phyloP scores from a whole-genome alignment of 192 early-diverging fungal species.

The Gonapodya prolifera region DNA sequence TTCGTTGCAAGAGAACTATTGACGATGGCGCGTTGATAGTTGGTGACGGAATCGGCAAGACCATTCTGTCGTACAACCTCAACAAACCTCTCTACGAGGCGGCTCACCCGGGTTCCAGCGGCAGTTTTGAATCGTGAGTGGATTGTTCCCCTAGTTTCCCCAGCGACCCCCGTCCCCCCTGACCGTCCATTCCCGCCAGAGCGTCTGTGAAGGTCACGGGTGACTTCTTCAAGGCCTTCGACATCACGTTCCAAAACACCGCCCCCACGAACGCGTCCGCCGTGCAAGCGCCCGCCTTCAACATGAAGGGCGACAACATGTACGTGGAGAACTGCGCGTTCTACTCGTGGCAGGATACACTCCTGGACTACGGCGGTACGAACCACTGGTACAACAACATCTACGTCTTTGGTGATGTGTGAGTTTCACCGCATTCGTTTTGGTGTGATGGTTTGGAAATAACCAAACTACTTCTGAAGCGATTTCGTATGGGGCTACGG shows the following conservation, averaged over 20 bases:
- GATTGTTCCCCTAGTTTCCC: no score
- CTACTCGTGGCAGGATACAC: neutral
- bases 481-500: neutral
- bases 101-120: neutral
- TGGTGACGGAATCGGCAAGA: neutral
- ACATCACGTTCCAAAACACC: slow-evolving; percentile 9
- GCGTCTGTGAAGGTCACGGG: slow-evolving; percentile 4
- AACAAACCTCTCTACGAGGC: slow-evolving; percentile 6
- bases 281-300: neutral
- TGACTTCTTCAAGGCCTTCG: slow-evolving; percentile 8
- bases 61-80: neutral
- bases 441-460: no score
- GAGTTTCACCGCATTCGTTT: no score
- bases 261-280: neutral
- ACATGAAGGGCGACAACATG: neutral
- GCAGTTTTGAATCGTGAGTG: slow-evolving; percentile 6
- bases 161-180: no score
- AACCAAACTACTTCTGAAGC: no score
- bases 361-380: neutral
- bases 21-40: no score
- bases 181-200: neutral
- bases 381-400: neutral
- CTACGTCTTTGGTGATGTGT: neutral
- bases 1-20: no score
- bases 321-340: neutral